phyloP scores from a whole-genome alignment of 2,329 filamentous ascomycete species.

The Aspergillus sp. region DNA sequence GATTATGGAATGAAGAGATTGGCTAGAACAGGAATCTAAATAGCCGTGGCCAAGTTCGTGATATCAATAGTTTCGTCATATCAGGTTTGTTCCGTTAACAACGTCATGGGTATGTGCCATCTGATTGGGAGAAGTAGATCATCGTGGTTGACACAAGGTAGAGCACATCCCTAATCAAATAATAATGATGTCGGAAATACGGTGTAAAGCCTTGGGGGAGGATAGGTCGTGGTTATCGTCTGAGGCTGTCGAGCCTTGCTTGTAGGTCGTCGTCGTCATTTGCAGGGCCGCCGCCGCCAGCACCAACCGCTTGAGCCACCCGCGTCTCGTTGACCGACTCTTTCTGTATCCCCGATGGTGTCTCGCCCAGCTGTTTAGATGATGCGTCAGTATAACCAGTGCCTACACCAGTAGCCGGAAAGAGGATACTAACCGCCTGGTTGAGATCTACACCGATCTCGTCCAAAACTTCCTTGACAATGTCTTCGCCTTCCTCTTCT shows the following conservation, averaged over 20 bases:
- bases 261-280: conserved; percentile 92
- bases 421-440: conserved; percentile 67
- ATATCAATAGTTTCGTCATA: conserved; percentile 1
- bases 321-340: conserved; percentile 69
- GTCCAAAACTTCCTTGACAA: conserved; percentile 93
- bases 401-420: not conserved
- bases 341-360: conserved; percentile 78
- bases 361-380: conserved; percentile 75
- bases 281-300: conserved; percentile 36
- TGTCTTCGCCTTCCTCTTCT: conserved; percentile 94
- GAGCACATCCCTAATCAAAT: not conserved
- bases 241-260: conserved; percentile 84
- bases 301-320: conserved; percentile 79
- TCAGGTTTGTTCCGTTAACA: not conserved
- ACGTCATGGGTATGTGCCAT: not conserved
- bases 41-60: not conserved
- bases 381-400: conserved; percentile 20
- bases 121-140: not conserved
- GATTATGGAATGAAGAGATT: not conserved
- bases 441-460: conserved; percentile 95
- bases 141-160: not conserved
- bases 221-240: conserved; percentile 46
- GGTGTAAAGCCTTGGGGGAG: not conserved
- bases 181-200: not conserved
- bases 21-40: not conserved